Base-by-base conservation (phyloP, 2,329 filamentous ascomycete species). In the Pseudogymnoascus sp. region DNA sequence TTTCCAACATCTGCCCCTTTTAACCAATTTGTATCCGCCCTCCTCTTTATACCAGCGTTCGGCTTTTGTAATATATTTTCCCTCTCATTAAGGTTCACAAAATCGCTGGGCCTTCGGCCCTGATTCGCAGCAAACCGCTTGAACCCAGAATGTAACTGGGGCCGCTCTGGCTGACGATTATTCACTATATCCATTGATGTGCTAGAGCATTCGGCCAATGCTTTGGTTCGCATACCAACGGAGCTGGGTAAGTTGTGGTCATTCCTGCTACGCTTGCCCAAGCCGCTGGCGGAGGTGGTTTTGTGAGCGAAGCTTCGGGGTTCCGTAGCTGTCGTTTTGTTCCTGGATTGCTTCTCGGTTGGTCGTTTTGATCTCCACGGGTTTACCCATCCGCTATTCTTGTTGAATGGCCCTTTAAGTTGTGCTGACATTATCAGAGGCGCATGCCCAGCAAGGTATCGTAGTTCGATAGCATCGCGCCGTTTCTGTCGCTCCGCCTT, bases 401-500 rank as follows among this genome's bases (percentile, higher is more conserved):
- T 71, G 47, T 79, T 77, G 65, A 89, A 87, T 0, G 87, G 87
- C 0, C 87, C 87, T 63, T 74, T 78, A 2, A 90, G 74, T 5
- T 74, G 72, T 5, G 87, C 81, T 10, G 87, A 87, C 2, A 85
- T 70, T 2, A 92, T 76, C 24, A 81, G 68, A 0, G 86, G 79
- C 1, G 77, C 69, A 31, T 78, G 74, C 0, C 87, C 87, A 5
- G 77, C 73, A 37, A 89, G 73, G 66, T 81, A 89, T 35, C 78
- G 77, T 33, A 78, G 73, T 1, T 83, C 87, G 10, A 86, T 80
- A 0, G 76, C 72, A 70, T 89, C 85, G 63, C 86, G 84, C 63
- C 83, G 78, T 21, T 75, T 71, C 26, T 77, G 78, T 69, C 81
- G 84, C 10, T 81, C 77, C 2, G 76, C 71, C 33, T 74, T 74